phyloP scores from a whole-genome alignment of 2,329 filamentous ascomycete species.

The Penicillium sp. region DNA sequence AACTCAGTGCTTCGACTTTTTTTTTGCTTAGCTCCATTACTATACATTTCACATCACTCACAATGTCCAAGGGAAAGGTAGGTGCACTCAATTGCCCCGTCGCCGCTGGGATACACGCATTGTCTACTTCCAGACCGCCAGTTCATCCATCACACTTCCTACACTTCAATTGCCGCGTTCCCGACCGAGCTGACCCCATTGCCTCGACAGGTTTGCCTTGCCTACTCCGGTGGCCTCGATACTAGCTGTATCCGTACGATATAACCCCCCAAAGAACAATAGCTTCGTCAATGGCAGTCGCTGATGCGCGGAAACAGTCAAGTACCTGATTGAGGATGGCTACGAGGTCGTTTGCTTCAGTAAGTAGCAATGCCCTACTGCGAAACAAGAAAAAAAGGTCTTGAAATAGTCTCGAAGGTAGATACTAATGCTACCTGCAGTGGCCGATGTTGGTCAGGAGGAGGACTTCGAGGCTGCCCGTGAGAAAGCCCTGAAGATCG shows the following conservation, averaged over 20 bases:
- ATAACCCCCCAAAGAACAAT: constrained; percentile 27
- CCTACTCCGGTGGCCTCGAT: constrained; percentile 58
- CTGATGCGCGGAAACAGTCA: constrained; percentile 35
- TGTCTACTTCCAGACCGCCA: constrained; percentile 22
- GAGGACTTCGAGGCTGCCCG: constrained; percentile 75
- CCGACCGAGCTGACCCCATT: constrained; percentile 22
- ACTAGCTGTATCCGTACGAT: constrained; percentile 59
- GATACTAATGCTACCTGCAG: constrained; percentile 32
- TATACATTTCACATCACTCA: constrained; percentile 20
- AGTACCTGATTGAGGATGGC: constrained; percentile 55
- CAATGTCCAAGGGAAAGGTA: constrained; percentile 35
- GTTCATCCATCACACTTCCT: constrained; percentile 14
- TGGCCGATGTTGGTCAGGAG: constrained; percentile 75
- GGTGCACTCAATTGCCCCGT: constrained; percentile 13
- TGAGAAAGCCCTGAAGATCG: constrained; percentile 71
- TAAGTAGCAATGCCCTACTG: constrained; percentile 29
- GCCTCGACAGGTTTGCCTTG: constrained; percentile 39
- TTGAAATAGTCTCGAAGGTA: neutral
- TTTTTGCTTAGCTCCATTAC: constrained; percentile 8
- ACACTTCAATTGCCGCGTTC: constrained; percentile 13
- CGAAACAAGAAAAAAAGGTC: neutral
- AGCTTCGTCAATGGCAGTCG: constrained; percentile 12
- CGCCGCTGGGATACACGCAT: constrained; percentile 2
- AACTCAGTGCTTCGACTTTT: constrained; percentile 17
- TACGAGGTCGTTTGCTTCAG: constrained; percentile 66